Conservation (phyloP, 305 asterid genomes). For the Fraxinus baroniana region DNA sequence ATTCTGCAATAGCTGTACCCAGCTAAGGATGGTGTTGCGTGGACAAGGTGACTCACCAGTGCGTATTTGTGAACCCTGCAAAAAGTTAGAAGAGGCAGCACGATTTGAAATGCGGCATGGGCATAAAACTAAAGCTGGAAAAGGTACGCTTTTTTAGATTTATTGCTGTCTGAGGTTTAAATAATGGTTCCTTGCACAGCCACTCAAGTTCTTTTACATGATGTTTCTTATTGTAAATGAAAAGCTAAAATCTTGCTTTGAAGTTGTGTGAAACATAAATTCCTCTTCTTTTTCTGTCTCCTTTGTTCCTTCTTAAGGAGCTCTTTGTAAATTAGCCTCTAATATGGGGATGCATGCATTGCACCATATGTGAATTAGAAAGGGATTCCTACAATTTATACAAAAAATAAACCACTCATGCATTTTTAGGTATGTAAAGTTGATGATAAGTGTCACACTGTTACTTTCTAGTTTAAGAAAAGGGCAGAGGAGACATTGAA, state of each 20-base stretch:
- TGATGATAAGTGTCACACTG: neutral
- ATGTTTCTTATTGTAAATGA: neutral
- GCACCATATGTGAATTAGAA: neutral
- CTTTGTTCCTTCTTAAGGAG: neutral
- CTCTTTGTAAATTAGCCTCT: neutral
- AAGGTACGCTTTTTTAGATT: conserved; percentile 45
- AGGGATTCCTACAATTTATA: neutral
- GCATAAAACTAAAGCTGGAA: conserved; percentile 58
- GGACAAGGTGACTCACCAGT: conserved; percentile 99
- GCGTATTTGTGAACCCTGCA: conserved; percentile 95
- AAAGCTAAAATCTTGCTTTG: neutral
- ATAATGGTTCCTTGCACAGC: neutral
- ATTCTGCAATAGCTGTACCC: conserved; percentile 81
- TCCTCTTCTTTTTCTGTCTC: neutral
- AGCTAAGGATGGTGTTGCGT: conserved; percentile 85
- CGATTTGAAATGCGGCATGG: conserved; percentile 88
- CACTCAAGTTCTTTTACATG: neutral
- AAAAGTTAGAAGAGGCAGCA: conserved; percentile 87
- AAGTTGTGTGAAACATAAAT: neutral
- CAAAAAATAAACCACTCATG: neutral
- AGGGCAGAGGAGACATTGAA: neutral
- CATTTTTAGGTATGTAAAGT: neutral
- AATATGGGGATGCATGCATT: neutral
- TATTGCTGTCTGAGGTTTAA: conserved; percentile 19
- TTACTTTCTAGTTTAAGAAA: neutral